Evolutionary conservation across 1,284 basidiomycete genomes (phyloP).

Genomic region (Vanrija sp.): DNA sequence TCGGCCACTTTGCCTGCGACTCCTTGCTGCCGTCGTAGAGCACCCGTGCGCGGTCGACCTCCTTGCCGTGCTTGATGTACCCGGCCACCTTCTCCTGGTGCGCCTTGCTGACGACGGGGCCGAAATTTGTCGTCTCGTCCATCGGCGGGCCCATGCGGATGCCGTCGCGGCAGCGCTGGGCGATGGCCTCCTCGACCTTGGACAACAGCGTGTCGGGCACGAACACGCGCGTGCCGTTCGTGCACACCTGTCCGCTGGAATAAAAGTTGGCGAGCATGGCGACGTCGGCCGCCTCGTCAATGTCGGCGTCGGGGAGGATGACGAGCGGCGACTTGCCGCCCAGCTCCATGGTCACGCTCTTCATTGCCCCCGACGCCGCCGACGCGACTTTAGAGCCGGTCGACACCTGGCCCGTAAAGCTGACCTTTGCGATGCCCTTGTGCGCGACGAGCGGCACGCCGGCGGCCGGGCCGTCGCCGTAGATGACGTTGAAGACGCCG

Average conservation of each 20-base stretch:
- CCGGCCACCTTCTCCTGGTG: slow-evolving; percentile 12
- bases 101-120: slow-evolving; percentile 13
- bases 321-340: slow-evolving; percentile 19
- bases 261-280: slow-evolving; percentile 22
- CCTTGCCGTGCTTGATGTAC: slow-evolving; percentile 14
- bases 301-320: slow-evolving; percentile 15
- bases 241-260: slow-evolving; percentile 17
- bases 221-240: slow-evolving; percentile 19
- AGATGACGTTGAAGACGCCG: slow-evolving; percentile 19
- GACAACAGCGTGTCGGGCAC: slow-evolving; percentile 9
- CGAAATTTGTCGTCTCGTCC: slow-evolving; percentile 16
- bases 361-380: slow-evolving; percentile 12
- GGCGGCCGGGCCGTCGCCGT: slow-evolving; percentile 8
- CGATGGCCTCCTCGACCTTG: slow-evolving; percentile 8
- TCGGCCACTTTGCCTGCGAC: slow-evolving; percentile 3
- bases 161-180: slow-evolving; percentile 11
- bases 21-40: slow-evolving; percentile 12
- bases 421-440: slow-evolving; percentile 15
- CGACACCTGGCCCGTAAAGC: slow-evolving; percentile 17
- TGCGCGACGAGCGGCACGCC: slow-evolving; percentile 15
- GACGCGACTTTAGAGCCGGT: slow-evolving; percentile 13
- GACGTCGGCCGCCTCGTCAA: slow-evolving; percentile 16
- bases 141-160: slow-evolving; percentile 15
- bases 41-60: slow-evolving; percentile 14
- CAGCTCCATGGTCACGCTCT: slow-evolving; percentile 20